phyloP scores from a whole-genome alignment of 192 early-diverging fungal genomes.

The Backusella psychrophila region DNA sequence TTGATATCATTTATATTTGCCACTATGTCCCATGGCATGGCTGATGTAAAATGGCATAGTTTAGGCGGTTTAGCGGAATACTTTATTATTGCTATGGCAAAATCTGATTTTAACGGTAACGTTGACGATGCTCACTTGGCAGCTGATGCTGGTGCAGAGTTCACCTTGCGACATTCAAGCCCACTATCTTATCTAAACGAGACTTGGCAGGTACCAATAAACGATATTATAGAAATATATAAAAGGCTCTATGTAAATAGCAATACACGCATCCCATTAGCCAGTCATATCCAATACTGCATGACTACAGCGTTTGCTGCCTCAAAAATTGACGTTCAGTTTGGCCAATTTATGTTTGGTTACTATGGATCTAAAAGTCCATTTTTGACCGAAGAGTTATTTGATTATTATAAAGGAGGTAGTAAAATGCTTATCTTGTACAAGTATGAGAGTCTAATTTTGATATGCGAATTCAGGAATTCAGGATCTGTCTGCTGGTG shows the following conservation, averaged over 20 bases:
- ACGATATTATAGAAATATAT: slow-evolving; percentile 67
- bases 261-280: slow-evolving; percentile 30
- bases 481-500: slow-evolving; percentile 59
- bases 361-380: slow-evolving; percentile 62
- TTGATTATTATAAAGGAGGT: slow-evolving; percentile 74
- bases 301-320: slow-evolving; percentile 60
- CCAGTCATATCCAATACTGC: slow-evolving; percentile 46
- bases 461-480: slow-evolving; percentile 38
- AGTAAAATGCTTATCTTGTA: neutral
- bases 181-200: slow-evolving; percentile 20
- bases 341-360: slow-evolving; percentile 58
- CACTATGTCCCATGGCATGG: slow-evolving; percentile 64
- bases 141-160: slow-evolving; percentile 68
- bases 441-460: slow-evolving; percentile 5
- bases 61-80: slow-evolving; percentile 51
- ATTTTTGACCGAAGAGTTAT: slow-evolving; percentile 71
- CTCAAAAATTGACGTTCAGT: slow-evolving; percentile 49
- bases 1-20: slow-evolving; percentile 67
- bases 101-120: slow-evolving; percentile 47
- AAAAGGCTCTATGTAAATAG: slow-evolving; percentile 40
- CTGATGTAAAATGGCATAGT: slow-evolving; percentile 69
- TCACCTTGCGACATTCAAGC: slow-evolving; percentile 49
- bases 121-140: slow-evolving; percentile 48
- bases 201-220: slow-evolving; percentile 62
- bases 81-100: slow-evolving; percentile 55